These are phyloP conservation scores for Globisporangium heterothallicum DNA, from an alignment of 352 stramenopile genomes.

Conservation along the genomic window DNA sequence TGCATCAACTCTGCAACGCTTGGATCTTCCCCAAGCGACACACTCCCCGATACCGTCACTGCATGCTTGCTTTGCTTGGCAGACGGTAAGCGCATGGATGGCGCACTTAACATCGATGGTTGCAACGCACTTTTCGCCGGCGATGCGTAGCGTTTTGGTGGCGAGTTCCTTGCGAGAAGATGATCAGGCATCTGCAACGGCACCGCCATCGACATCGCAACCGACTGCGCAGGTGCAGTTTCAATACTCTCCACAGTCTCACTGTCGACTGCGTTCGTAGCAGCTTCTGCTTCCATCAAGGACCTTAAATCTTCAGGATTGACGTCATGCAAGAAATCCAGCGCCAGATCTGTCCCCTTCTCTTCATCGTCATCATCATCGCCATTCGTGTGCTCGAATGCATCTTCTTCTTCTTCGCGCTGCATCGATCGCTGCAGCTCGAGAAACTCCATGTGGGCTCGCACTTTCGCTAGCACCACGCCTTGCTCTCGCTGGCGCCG, in stretches of 20 bases:
- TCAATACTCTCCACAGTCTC: neutral
- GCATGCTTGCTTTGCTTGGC: neutral
- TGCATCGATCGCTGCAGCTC: slow-evolving; percentile 26
- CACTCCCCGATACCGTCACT: neutral
- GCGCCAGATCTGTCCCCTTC: slow-evolving; percentile 16
- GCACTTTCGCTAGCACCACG: slow-evolving; percentile 25
- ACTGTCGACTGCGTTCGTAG: neutral
- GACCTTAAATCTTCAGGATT: slow-evolving; percentile 45
- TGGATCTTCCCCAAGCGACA: slow-evolving; percentile 30
- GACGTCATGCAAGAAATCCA: slow-evolving; percentile 56
- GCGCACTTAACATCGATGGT: slow-evolving; percentile 7
- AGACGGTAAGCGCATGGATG: neutral
- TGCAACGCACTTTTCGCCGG: slow-evolving; percentile 5
- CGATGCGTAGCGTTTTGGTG: slow-evolving; percentile 14
- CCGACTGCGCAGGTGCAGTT: neutral
- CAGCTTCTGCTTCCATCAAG: slow-evolving; percentile 37
- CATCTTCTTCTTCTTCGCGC: slow-evolving; percentile 13
- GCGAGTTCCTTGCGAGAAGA: slow-evolving; percentile 13
- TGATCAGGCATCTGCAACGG: slow-evolving; percentile 26
- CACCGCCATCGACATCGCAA: neutral
- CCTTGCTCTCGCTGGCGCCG: slow-evolving; percentile 13
- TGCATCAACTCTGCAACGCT: slow-evolving; percentile 45
- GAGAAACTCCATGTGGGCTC: slow-evolving; percentile 32
- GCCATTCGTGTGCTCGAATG: slow-evolving; percentile 18
- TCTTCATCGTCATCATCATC: slow-evolving; percentile 10